Evolutionary conservation across 1,139 yeast species (phyloP).

Genomic region (Tardiomyces depauwii): DNA sequence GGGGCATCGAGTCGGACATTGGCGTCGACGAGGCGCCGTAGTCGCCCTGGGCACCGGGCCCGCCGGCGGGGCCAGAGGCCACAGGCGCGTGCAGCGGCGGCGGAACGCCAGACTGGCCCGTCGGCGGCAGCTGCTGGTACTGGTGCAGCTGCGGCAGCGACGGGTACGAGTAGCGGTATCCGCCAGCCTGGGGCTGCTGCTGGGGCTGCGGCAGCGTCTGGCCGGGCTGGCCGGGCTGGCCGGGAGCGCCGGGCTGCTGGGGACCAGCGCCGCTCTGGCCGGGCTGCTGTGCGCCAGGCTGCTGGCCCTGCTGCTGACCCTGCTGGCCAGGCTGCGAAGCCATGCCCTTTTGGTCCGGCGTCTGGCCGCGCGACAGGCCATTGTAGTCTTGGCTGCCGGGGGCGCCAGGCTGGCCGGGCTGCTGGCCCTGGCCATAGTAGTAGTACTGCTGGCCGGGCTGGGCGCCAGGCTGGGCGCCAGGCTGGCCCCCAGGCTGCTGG

Average conservation of each 20-base stretch:
- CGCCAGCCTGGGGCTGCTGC: conserved; percentile 4
- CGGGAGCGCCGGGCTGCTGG: conserved; percentile 1
- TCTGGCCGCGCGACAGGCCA: neutral
- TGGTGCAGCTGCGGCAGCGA: conserved; percentile 3
- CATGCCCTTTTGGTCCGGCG: neutral
- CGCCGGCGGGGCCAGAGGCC: conserved; percentile 1
- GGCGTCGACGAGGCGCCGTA: conserved; percentile 1
- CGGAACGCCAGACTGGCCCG: neutral
- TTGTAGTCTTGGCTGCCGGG: conserved; percentile 1
- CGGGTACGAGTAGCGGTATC: conserved; percentile 2
- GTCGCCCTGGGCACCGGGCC: neutral
- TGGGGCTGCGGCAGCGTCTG: conserved; percentile 6
- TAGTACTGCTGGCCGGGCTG: conserved; percentile 1
- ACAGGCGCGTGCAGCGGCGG: neutral
- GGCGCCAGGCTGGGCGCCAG: neutral
- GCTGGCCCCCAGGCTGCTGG: conserved; percentile 1
- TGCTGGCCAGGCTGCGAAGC: conserved; percentile 2
- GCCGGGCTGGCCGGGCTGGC: conserved; percentile 4
- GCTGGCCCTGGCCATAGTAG: neutral
- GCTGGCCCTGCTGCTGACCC: too few relatives aligned
- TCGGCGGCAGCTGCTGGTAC: conserved; percentile 2
- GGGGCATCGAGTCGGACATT: neutral
- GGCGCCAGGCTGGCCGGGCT: too few relatives aligned
- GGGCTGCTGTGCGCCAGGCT: conserved; percentile 1
- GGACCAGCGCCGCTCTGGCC: neutral